Evolutionary conservation across 108 stramenopile species (phyloP).

Genomic region (Pseudonitzschia pungens): DNA sequence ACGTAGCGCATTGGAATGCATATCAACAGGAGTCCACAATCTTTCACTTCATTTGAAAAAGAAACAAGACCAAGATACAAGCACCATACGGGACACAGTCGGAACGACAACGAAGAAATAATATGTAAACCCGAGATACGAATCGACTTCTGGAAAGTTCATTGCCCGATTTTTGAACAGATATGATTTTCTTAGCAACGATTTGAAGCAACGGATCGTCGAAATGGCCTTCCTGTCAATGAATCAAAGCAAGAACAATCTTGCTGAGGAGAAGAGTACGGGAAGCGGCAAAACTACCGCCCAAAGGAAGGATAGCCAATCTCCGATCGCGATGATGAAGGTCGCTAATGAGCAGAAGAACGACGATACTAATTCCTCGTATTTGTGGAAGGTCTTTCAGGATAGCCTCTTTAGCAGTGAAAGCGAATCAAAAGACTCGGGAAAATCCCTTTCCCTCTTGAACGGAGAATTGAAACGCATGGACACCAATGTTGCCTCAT

Average conservation of each 20-base stretch:
- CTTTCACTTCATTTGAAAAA: neutral
- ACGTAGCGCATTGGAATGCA: neutral
- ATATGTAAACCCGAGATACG: too few species aligned
- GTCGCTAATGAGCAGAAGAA: neutral
- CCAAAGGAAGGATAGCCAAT: neutral
- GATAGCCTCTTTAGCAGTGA: neutral
- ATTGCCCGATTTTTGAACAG: too few species aligned
- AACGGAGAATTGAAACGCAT: neutral
- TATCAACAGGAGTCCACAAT: neutral
- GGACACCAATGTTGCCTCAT: neutral
- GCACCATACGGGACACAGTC: too few species aligned
- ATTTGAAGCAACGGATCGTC: neutral
- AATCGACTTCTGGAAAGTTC: too few species aligned
- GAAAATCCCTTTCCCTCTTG: neutral
- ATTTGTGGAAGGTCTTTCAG: neutral
- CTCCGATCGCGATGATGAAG: neutral
- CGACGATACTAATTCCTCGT: neutral
- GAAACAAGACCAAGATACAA: too few species aligned
- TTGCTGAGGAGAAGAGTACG: neutral
- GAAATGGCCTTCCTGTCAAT: neutral
- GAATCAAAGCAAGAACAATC: neutral
- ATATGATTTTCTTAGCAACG: too few species aligned
- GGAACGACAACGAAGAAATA: too few species aligned
- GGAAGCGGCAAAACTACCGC: neutral
- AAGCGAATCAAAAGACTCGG: neutral